These are phyloP conservation scores for Carex scoparia DNA, from an alignment of 176 grass and related monocot species.

Conservation along the genomic window DNA sequence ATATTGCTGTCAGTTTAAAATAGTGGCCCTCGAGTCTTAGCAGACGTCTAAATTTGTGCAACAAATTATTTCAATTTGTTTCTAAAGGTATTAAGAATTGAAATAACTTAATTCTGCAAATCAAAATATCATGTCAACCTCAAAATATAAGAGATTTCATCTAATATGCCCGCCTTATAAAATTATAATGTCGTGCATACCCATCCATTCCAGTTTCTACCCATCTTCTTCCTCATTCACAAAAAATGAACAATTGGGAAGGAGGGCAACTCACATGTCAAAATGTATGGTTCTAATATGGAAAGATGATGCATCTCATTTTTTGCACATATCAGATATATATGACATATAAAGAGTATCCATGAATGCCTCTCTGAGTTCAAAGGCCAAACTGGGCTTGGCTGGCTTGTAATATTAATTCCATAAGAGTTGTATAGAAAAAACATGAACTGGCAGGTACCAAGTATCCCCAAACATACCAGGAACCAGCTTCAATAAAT, in stretches of 20 bases:
- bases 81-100: not conserved
- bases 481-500: not conserved
- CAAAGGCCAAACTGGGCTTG: not conserved
- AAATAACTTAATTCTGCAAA: not conserved
- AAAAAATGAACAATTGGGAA: not conserved
- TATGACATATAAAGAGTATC: not conserved
- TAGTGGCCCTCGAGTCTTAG: not conserved
- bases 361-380: not conserved
- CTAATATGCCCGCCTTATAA: not conserved
- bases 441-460: not conserved
- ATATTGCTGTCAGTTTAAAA: not conserved
- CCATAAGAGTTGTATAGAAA: not conserved
- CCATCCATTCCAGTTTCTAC: not conserved
- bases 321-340: not conserved
- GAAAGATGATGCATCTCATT: not conserved
- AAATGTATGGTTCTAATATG: not conserved
- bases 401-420: not conserved
- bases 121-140: not conserved
- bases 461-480: not conserved
- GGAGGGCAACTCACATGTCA: not conserved
- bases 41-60: not conserved
- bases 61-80: not conserved
- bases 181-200: not conserved
- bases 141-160: not conserved
- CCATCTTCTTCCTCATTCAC: not conserved